Evolutionary conservation across 2,329 filamentous ascomycete species (phyloP), one percentile per base, ranked within the genome.

Genomic region (Fusarium pininemorale): DNA sequence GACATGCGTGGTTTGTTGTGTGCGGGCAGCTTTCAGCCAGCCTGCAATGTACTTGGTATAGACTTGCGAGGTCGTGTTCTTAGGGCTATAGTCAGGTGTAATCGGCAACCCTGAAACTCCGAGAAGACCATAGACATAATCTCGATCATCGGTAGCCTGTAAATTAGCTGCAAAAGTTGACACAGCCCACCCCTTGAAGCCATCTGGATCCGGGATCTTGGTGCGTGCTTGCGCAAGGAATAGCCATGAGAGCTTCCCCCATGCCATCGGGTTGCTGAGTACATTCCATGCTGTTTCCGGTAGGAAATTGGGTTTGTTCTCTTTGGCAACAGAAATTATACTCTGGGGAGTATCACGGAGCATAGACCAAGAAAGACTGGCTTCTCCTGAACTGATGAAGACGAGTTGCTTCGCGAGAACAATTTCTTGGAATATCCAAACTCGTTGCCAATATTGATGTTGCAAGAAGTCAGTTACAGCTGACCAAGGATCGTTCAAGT

Each of bases 41-140:
- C 41, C 35, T 16, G 45, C 53, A 7, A 68, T 61, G 26, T 61
- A 68, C 11, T 62, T 53, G 22, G 30, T 68, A 42, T 42, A 68
- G 28, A 68, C 41, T 16, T 61, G 45, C 8, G 63, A 68, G 24
- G 54, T 28, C 11, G 48, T 47, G 14, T 61, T 68, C 35, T 68
- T 37, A 6, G 28, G 14, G n/a, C 39, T 61, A 15, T 68, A 68
- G 28, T 62, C 47, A 37, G 63, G 54, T 10, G 38, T 54, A 7
- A 68, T 48, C 7, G 47, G 45, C 16, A 68, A 68, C 14, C 22
- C 63, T 13, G 54, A 68, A 15, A 62, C 63, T 47, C 39, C 63
- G 47, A 68, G 62, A 66, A 66, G 65, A 7, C 64, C 63, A 18
- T 69, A 50, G 16, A 63, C 55, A 16, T 69, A 47, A 24, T 68